Conservation (phyloP, 1,284 basidiomycete genomes). For the Coniferiporia weirii region DNA sequence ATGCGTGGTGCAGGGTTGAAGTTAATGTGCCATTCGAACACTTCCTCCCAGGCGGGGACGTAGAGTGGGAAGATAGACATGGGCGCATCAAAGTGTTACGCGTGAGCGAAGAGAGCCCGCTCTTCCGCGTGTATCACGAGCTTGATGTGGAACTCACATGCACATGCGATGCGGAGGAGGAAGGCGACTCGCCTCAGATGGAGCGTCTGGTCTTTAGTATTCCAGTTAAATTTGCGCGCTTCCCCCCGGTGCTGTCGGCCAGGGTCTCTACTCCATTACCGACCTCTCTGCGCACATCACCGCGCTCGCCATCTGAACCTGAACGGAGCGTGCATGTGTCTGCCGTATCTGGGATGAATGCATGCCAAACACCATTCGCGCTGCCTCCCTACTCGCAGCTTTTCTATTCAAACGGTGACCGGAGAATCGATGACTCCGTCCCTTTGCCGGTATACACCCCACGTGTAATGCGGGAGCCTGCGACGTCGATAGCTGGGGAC, state of each 20-base stretch:
- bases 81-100: slow-evolving; percentile 36
- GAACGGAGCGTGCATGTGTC: slow-evolving; percentile 13
- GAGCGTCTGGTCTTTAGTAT: slow-evolving; percentile 41
- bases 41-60: slow-evolving; percentile 23
- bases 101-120: slow-evolving; percentile 43
- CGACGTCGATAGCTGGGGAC: background rate
- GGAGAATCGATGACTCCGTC: slow-evolving; percentile 58
- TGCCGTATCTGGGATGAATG: background rate
- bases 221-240: slow-evolving; percentile 49
- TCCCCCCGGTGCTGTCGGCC: slow-evolving; percentile 22
- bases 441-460: slow-evolving; percentile 62
- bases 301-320: slow-evolving; percentile 16
- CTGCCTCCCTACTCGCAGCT: slow-evolving; percentile 75
- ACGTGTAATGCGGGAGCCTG: background rate
- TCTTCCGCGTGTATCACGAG: slow-evolving; percentile 54
- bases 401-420: slow-evolving; percentile 65
- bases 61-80: slow-evolving; percentile 35
- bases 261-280: background rate
- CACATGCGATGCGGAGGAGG: slow-evolving; percentile 45
- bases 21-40: slow-evolving; percentile 44
- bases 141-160: slow-evolving; percentile 48
- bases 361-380: slow-evolving; percentile 29
- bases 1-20: slow-evolving; percentile 58
- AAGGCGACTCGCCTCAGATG: slow-evolving; percentile 24
- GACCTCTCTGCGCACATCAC: background rate